Base-by-base conservation (phyloP, 2,329 filamentous ascomycete genomes). In the Cordyceps javanica region DNA sequence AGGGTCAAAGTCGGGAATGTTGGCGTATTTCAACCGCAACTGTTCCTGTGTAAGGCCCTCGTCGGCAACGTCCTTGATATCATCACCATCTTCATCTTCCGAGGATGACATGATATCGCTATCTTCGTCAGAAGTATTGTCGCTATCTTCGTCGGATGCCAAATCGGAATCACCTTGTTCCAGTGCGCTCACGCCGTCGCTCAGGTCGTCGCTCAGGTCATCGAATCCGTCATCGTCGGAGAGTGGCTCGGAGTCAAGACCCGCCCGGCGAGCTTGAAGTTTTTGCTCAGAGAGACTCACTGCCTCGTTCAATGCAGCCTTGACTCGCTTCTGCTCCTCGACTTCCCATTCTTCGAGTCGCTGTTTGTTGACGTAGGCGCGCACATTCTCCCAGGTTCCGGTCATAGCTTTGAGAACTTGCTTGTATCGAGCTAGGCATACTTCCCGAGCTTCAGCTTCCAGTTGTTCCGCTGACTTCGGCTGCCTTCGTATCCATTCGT, bases 381-480 rank as follows among this genome's bases (percentile, higher is more conserved):
- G 81, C 13, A 87, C 82, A 64, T 86, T 87, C 30, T 87, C 84
- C 83, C 85, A 88, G 0, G 80, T 86, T 32, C 76, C 79, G 41
- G 70, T 71, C 41, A 85, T 62, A 19, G 75, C 77, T 62, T 72
- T 86, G 62, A 88, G 77, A 16, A 97, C 82, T 60, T 86, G 81
- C 60, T 84, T 90, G 70, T 94, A 96, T 28, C 85, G 82, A 46
- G 76, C 74, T 60, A 86, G 78, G 71, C 85, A 85, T 64, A 85
- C 79, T 25, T 87, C 85, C 55, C 82, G 79, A 59, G 89, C 85
- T 68, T 97, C 93, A 14, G 82, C 83, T 64, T 92, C 86, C 19
- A 97, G 80, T 68, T 97, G 88, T 66, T 97, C 91, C 1, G 82
- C 78, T 0, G 87, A 86, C 64, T 90, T 90, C 11, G 88, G 88